phyloP scores from a whole-genome alignment of 2,329 filamentous ascomycete species.

The Colletotrichum aenigma region DNA sequence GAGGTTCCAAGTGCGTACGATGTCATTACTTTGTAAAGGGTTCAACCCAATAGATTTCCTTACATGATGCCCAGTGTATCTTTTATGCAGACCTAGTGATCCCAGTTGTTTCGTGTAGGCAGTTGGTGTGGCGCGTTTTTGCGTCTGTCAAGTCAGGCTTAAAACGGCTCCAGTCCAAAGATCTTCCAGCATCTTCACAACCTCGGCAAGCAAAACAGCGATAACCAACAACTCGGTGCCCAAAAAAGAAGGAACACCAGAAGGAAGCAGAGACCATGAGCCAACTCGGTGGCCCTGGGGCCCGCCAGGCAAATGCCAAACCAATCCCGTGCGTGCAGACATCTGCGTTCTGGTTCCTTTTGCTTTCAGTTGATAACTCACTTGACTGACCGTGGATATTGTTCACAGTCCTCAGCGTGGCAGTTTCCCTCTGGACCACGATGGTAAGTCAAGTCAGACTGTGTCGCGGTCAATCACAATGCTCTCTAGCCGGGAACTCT shows the following conservation, averaged over 20 bases:
- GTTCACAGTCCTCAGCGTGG: conserved; percentile 78
- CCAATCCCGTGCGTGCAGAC: conserved; percentile 67
- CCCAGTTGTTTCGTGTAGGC: background rate
- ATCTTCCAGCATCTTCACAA: background rate
- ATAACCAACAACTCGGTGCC: background rate
- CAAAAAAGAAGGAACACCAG: background rate
- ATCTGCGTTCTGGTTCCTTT: background rate
- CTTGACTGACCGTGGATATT: background rate
- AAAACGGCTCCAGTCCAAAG: background rate
- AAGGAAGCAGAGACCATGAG: conserved; percentile 47
- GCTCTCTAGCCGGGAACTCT: background rate
- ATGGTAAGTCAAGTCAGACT: conserved; percentile 53
- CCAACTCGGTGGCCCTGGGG: conserved; percentile 74
- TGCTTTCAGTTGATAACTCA: background rate
- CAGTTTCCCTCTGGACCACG: conserved; percentile 95
- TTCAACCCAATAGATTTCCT: background rate
- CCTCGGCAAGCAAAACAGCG: background rate
- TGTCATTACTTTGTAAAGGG: background rate
- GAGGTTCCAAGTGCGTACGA: background rate
- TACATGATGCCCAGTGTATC: background rate
- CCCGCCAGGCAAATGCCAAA: conserved; percentile 65
- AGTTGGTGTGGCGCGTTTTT: background rate
- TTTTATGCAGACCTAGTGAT: background rate
- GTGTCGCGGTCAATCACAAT: background rate
- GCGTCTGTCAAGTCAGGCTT: background rate